Conservation (phyloP, 2,329 filamentous ascomycete genomes). For the Ophiostoma perfectum region DNA sequence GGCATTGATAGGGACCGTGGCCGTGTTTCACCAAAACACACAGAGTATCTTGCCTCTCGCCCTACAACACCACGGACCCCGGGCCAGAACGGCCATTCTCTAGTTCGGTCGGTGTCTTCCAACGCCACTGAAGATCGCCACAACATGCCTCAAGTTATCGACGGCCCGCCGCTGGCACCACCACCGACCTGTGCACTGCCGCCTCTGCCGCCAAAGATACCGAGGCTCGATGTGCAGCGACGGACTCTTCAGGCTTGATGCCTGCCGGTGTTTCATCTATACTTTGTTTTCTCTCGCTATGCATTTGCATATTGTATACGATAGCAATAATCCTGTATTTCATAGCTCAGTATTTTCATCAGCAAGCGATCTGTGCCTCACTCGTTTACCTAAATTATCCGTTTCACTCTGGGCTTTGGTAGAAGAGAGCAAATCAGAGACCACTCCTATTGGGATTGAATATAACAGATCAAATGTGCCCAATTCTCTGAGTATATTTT, state of each 20-base stretch:
- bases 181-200: conserved; percentile 52
- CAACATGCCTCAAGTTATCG: conserved; percentile 28
- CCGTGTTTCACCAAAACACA: background rate
- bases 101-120: background rate
- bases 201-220: conserved; percentile 33
- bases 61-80: background rate
- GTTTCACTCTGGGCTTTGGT: no score
- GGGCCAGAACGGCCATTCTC: background rate
- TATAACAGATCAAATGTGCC: no score
- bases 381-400: no score
- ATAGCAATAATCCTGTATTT: background rate
- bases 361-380: background rate
- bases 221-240: background rate
- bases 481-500: no score
- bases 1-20: background rate
- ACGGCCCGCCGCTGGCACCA: conserved; percentile 49
- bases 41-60: background rate
- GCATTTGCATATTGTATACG: background rate
- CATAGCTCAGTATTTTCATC: background rate
- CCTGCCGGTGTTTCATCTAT: background rate
- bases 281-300: background rate
- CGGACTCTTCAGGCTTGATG: background rate
- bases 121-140: background rate
- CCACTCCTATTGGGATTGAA: no score
- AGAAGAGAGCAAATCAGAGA: no score